Evolutionary conservation across 768 basidiomycete genomes (phyloP), one percentile per base, ranked within the genome.

Genomic region (Podaxis rugospora): DNA sequence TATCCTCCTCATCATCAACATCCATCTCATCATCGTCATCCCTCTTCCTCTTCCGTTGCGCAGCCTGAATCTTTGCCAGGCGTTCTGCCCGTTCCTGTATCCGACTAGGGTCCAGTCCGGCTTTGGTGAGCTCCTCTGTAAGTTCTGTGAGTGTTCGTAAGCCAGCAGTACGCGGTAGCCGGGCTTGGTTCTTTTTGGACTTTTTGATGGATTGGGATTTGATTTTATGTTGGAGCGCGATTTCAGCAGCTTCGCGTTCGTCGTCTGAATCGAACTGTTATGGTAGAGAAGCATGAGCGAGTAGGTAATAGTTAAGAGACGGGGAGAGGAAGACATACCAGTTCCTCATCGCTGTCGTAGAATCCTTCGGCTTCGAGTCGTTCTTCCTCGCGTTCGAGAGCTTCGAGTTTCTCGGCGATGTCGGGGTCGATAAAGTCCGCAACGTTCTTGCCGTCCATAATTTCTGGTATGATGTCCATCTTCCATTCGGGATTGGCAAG

Each of bases 351-450:
- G 56, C 80, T 85, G 37, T 93, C 92, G 73, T 98, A 99, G 80
- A 92, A 98, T 3, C 97, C 97, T 72, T 98, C 93, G 0, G 87
- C 89, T 71, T 93, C 81, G n/a, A 99, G 83, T 66, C 84, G 85
- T 74, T 96, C 96, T 74, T 99, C 97, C 71, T 98, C 97, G 16
- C 92, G 86, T 75, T 99, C 96, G 60, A 99, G 86, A 11, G 94
- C 96, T 69, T 98, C 96, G 51, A 99, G 87, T 75, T 95, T 96
- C 75, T 95, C 95, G 18, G 86, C 88, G 63, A 99, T 98, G 69
- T 99, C 97, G 21, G 94, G 90, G 74, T 98, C 96, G 73, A 98
- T 92, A 64, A 99, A 99, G 79, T 99, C 97, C 23, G 95, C 96
- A 55, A 98, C 77, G 77, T 99, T 99, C 84, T 98, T 98, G 76